phyloP scores from a whole-genome alignment of 805 yeast genomes.

The Lipomyces mesembrius region DNA sequence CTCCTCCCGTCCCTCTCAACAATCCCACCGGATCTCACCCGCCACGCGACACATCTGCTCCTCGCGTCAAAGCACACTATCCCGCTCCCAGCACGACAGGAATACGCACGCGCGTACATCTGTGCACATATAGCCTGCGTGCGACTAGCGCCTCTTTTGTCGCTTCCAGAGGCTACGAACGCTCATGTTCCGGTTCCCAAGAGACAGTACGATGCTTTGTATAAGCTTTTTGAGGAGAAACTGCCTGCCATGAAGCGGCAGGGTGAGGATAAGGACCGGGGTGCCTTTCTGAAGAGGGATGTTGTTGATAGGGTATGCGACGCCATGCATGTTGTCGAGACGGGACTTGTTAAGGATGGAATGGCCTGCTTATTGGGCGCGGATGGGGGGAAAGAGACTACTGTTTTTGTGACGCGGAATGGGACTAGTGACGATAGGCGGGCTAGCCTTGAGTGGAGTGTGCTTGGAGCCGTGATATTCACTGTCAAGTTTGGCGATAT shows the following conservation, averaged over 20 bases:
- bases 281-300: not conserved
- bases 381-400: not conserved
- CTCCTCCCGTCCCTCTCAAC: conserved; percentile 25
- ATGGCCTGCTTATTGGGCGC: not conserved
- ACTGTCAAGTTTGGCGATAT: conserved; percentile 21
- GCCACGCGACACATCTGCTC: conserved; percentile 19
- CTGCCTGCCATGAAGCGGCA: conserved; percentile 6
- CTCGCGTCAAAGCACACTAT: conserved; percentile 24
- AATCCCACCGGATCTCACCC: conserved; percentile 26
- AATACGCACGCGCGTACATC: conserved; percentile 30
- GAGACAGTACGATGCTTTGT: conserved; percentile 23
- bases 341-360: not conserved
- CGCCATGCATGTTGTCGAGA: not conserved
- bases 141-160: conserved; percentile 15
- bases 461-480: conserved; percentile 24
- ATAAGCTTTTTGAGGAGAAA: conserved; percentile 16
- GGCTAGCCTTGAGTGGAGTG: conserved; percentile 16
- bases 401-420: not conserved
- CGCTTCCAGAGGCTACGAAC: conserved; percentile 22
- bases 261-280: not conserved
- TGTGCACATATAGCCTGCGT: conserved; percentile 32
- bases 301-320: not conserved
- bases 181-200: conserved; percentile 21
- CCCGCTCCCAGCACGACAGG: conserved; percentile 22
- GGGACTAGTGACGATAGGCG: not conserved